A percentile compares a stretch with the other conserved stretches of the same genome.
Evolutionary conservation across 2,329 filamentous ascomycete species (phyloP).

Genomic region (Aspergillus sp.): DNA sequence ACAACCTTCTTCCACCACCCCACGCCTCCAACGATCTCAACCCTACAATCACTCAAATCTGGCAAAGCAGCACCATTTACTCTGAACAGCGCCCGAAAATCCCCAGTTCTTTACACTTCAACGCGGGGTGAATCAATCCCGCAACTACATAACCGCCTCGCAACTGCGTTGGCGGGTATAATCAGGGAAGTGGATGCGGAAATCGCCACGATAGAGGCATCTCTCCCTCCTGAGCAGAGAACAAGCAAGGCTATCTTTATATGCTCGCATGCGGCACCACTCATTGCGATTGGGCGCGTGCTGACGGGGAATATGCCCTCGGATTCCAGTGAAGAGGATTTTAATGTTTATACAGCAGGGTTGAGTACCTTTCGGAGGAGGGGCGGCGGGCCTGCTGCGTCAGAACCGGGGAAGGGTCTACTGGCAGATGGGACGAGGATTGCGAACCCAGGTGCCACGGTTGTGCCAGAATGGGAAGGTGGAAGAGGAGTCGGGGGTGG

Average conservation of each 20-base stretch:
- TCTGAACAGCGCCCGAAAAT: conserved; percentile 43
- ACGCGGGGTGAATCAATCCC: conserved; percentile 75
- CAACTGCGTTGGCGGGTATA: conserved; percentile 67
- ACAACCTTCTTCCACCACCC: conserved; percentile 81
- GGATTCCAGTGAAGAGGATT: conserved; percentile 72
- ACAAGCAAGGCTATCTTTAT: conserved; percentile 65
- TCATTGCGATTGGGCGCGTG: conserved; percentile 81
- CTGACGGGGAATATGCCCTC: conserved; percentile 77
- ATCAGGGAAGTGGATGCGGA: conserved; percentile 69
- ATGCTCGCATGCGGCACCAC: conserved; percentile 83
- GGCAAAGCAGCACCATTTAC: background rate
- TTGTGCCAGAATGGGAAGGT: conserved; percentile 53
- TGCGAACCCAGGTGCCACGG: conserved; percentile 12
- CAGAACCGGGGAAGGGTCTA: conserved; percentile 15
- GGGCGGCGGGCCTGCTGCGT: conserved; percentile 29
- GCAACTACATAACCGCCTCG: conserved; percentile 77
- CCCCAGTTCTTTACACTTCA: conserved; percentile 65
- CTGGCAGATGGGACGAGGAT: conserved; percentile 33
- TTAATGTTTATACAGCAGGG: conserved; percentile 79
- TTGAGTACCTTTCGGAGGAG: conserved; percentile 66
- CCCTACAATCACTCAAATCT: conserved; percentile 52
- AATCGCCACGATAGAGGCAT: conserved; percentile 35
- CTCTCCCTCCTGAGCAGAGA: conserved; percentile 51
- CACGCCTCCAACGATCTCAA: conserved; percentile 63
- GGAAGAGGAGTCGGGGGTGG: conserved; percentile 68